Conservation (phyloP, 306 rosid genomes). For the Sophora flavescens region DNA sequence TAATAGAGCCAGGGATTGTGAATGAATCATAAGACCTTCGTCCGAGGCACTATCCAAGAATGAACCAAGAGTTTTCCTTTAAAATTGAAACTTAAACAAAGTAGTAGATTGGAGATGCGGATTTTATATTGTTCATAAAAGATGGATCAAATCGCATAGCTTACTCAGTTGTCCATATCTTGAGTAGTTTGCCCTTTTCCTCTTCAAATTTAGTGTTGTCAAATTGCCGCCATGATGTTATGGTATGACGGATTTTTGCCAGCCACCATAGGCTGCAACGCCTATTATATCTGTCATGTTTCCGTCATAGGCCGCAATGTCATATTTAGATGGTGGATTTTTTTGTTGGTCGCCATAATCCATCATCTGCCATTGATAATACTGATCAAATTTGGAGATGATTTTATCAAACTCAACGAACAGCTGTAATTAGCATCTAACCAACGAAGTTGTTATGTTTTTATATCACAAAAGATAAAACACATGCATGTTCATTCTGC, state of each 20-base stretch:
- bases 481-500: background rate
- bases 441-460: conserved; percentile 11
- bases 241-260: too few relatives aligned
- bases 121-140: background rate
- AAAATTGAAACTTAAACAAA: conserved; percentile 27
- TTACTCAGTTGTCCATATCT: conserved; percentile 92
- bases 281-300: too few relatives aligned
- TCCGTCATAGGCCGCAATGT: too few relatives aligned
- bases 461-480: background rate
- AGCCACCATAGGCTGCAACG: too few relatives aligned
- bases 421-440: conserved; percentile 33
- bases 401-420: conserved; percentile 58
- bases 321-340: too few relatives aligned
- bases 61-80: conserved; percentile 89
- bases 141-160: conserved; percentile 38
- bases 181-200: conserved; percentile 83
- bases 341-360: too few relatives aligned
- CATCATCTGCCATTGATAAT: too few relatives aligned
- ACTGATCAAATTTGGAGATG: conserved; percentile 54
- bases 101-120: background rate
- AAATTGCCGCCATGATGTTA: too few relatives aligned
- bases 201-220: conserved; percentile 62
- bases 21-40: conserved; percentile 14
- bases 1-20: conserved; percentile 10
- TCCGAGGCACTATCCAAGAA: conserved; percentile 72